A percentile compares a stretch with the other conserved stretches of the same genome.
Evolutionary conservation across 257 asterid species (phyloP).

Genomic region (Handroanthus guayacan): DNA sequence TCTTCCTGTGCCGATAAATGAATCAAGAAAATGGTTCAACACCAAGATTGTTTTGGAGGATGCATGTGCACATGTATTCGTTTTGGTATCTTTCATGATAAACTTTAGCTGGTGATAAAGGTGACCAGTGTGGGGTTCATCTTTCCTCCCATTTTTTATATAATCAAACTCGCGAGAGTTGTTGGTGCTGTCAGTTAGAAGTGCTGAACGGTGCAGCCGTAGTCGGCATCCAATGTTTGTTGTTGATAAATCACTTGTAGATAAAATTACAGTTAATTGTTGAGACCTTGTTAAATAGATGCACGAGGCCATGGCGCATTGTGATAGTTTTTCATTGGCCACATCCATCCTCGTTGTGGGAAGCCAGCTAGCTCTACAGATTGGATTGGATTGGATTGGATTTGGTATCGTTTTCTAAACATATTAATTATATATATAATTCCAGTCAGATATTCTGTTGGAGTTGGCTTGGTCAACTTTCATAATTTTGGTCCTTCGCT

Average conservation of each 20-base stretch:
- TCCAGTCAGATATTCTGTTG: neutral
- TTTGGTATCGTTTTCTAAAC: neutral
- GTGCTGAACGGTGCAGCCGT: neutral
- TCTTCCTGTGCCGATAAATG: too few species aligned
- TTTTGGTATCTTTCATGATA: neutral
- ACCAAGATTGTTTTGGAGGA: neutral
- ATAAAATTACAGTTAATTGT: neutral
- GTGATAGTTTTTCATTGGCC: neutral
- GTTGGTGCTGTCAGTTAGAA: neutral
- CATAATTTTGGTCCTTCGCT: neutral
- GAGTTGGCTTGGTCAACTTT: neutral
- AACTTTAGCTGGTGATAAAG: neutral
- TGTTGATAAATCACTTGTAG: neutral
- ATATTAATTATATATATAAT: neutral
- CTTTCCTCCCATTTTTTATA: neutral
- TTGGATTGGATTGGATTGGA: neutral
- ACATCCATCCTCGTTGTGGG: neutral
- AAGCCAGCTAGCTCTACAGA: too few species aligned
- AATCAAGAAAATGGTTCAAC: slow-evolving; percentile 2
- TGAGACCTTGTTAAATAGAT: neutral
- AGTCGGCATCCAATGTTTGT: neutral
- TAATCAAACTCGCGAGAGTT: neutral
- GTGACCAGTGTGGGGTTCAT: neutral
- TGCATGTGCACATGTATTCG: neutral
- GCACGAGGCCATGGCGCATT: neutral